phyloP scores from a whole-genome alignment of 1,284 basidiomycete genomes.

The Boletus semigastroideus region DNA sequence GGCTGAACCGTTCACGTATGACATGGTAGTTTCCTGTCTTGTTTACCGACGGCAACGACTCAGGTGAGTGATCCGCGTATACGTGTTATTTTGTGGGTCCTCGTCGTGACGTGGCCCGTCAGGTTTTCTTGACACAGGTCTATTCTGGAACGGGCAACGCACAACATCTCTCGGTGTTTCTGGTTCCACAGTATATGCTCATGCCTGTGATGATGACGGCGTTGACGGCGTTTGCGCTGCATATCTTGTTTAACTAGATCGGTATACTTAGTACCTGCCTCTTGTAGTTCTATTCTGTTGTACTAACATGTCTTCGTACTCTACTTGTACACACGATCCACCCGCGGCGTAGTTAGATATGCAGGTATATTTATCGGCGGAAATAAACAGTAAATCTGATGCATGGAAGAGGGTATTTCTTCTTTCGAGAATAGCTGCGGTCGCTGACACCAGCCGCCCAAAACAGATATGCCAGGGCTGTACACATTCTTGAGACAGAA shows the following conservation, averaged over 20 bases:
- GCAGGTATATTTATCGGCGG: no score
- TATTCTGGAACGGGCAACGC: constrained; percentile 65
- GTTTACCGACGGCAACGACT: constrained; percentile 64
- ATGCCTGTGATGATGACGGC: constrained; percentile 66
- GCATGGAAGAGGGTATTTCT: no score
- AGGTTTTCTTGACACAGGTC: constrained; percentile 66
- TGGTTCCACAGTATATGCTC: constrained; percentile 66
- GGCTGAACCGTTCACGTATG: not conserved
- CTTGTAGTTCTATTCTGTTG: no score
- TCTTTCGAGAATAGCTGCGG: no score
- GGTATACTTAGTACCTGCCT: no score
- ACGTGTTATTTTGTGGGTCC: not conserved
- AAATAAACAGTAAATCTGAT: no score
- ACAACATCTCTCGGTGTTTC: constrained; percentile 59
- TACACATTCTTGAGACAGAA: no score
- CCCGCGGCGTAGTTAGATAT: no score
- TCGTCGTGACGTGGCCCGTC: not conserved
- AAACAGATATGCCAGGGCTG: no score
- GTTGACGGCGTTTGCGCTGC: constrained; percentile 55
- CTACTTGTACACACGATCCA: no score
- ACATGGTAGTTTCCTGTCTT: constrained; percentile 54
- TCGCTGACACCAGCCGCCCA: no score
- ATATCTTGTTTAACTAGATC: constrained; percentile 43
- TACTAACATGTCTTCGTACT: no score
- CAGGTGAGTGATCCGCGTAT: constrained; percentile 37